Conservation (phyloP, 2,329 filamentous ascomycete species). For the Fusarium sp. region DNA sequence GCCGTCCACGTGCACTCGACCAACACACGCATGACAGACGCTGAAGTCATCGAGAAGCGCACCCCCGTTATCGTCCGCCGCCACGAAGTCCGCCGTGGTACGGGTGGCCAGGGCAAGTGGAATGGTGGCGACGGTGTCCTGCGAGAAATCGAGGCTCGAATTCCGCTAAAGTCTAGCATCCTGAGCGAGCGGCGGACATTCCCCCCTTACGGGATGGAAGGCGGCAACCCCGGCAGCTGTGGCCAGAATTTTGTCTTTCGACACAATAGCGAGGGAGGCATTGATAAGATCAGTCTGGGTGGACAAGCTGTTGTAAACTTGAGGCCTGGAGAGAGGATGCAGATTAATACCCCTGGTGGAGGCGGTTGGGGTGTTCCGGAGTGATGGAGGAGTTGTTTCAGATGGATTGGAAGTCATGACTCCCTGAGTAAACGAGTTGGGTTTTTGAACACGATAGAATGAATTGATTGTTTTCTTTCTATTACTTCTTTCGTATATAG, state of each 20-base stretch:
- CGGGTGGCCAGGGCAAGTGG: background rate
- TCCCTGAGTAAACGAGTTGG: too few species aligned
- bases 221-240: background rate
- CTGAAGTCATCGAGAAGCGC: conserved; percentile 69
- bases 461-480: too few species aligned
- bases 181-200: background rate
- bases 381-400: background rate
- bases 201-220: background rate
- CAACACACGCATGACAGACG: conserved; percentile 84
- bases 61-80: background rate
- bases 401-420: background rate
- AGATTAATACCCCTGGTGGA: conserved; percentile 8
- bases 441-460: too few species aligned
- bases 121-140: background rate
- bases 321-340: conserved; percentile 42
- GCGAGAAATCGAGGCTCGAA: background rate
- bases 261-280: conserved; percentile 60
- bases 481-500: too few species aligned
- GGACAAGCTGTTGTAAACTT: conserved; percentile 48
- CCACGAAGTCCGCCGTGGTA: background rate
- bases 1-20: conserved; percentile 88
- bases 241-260: conserved; percentile 44
- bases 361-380: conserved; percentile 5
- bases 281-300: conserved; percentile 48
- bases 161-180: background rate